phyloP scores from a whole-genome alignment of 2,329 filamentous ascomycete genomes.

The Ophidiomyces ophidiicola region DNA sequence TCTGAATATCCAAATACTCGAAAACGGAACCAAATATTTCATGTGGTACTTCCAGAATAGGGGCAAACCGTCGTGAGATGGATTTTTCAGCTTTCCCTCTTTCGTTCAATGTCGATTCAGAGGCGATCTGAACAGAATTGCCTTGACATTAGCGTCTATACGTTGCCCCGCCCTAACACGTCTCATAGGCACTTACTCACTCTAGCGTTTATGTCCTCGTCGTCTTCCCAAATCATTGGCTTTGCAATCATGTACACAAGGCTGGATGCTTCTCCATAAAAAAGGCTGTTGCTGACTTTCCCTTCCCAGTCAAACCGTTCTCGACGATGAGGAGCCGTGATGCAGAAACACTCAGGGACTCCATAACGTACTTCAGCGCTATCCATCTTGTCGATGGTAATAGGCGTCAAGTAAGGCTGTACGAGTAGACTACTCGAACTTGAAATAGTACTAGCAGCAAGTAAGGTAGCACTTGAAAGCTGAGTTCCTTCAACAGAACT shows the following conservation, averaged over 20 bases:
- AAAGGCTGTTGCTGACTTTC: constrained; percentile 5
- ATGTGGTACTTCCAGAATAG: constrained; percentile 6
- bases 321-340: constrained; percentile 6
- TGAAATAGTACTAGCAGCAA: too few species aligned
- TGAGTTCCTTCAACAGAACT: neutral
- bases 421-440: neutral
- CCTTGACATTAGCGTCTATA: too few species aligned
- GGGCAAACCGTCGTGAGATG: neutral
- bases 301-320: constrained; percentile 11
- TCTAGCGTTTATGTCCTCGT: neutral
- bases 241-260: constrained; percentile 6
- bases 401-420: neutral
- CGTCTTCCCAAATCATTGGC: constrained; percentile 2
- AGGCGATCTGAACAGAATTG: too few species aligned
- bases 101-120: too few species aligned
- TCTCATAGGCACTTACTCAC: too few species aligned
- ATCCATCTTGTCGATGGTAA: neutral
- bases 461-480: too few species aligned
- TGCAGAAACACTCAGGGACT: constrained; percentile 7
- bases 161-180: too few species aligned
- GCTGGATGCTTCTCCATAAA: constrained; percentile 8
- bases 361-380: neutral
- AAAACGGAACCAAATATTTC: constrained; percentile 8
- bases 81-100: neutral
- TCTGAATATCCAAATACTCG: constrained; percentile 1